Evolutionary conservation across 2,329 filamentous ascomycete species (phyloP).

Genomic region (Aspergillus neoniger): DNA sequence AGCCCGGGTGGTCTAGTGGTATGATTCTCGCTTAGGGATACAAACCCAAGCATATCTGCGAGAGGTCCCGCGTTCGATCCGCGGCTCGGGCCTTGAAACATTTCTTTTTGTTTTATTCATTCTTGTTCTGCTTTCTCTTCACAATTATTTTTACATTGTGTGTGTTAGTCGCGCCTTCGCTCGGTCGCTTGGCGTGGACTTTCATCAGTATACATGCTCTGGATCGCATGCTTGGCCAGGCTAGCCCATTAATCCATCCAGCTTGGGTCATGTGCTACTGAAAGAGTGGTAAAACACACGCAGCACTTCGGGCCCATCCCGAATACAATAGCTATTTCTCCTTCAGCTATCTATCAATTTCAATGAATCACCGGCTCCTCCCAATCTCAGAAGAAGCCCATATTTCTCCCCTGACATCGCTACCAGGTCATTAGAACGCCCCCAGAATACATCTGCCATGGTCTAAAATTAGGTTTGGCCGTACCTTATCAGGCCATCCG

Average conservation of each 20-base stretch:
- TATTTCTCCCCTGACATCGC: neutral
- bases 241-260: too few species aligned
- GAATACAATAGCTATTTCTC: neutral
- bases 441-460: neutral
- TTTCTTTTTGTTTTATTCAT: neutral
- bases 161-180: too few species aligned
- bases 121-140: too few species aligned
- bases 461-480: neutral
- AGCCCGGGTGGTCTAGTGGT: constrained; percentile 5
- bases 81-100: neutral
- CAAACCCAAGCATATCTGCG: constrained; percentile 4
- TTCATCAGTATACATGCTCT: too few species aligned
- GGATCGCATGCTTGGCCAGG: too few species aligned
- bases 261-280: too few species aligned
- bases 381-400: neutral
- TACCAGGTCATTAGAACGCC: neutral
- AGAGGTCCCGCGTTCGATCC: constrained; percentile 5
- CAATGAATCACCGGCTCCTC: neutral
- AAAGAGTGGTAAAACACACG: too few species aligned
- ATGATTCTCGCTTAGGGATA: constrained; percentile 5
- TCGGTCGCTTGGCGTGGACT: too few species aligned
- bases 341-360: neutral
- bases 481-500: constrained; percentile 1
- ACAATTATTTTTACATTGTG: too few species aligned
- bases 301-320: too few species aligned